phyloP scores from a whole-genome alignment of 495 filamentous ascomycete species.

The Aspergillus sparsus region DNA sequence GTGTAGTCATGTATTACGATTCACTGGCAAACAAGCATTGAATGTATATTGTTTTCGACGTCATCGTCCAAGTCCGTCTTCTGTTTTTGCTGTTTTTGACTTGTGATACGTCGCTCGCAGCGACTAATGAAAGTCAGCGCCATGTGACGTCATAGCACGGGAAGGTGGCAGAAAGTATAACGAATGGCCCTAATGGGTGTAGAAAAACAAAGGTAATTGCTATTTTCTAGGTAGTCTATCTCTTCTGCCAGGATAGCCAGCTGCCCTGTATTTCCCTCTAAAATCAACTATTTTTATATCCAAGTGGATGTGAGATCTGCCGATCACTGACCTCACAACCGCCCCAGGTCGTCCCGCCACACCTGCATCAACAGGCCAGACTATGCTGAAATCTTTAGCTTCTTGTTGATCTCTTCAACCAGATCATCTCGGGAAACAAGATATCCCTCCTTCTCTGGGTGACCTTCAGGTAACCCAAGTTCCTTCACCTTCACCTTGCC shows the following conservation, averaged over 20 bases:
- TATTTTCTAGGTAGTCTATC: constrained; percentile 20
- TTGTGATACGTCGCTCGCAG: not conserved
- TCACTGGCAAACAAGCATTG: not conserved
- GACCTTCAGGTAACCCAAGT: constrained; percentile 73
- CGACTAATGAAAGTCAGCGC: not conserved
- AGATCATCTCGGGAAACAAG: constrained; percentile 63
- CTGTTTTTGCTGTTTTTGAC: not conserved
- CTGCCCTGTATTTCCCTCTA: constrained; percentile 17
- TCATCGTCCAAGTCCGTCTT: constrained; percentile 7
- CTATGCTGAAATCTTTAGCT: constrained; percentile 9
- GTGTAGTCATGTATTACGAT: not conserved
- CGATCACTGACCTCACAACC: not conserved
- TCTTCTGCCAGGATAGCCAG: constrained; percentile 22
- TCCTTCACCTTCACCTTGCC: constrained; percentile 84
- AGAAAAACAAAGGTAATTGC: not conserved
- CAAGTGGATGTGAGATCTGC: not conserved
- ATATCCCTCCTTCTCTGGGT: constrained; percentile 85
- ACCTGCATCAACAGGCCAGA: too few relatives aligned
- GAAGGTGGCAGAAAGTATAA: not conserved
- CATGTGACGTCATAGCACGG: constrained; percentile 15
- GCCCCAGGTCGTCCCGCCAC: too few relatives aligned
- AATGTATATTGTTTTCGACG: constrained; percentile 5
- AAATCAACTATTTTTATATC: not conserved
- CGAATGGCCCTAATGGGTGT: not conserved
- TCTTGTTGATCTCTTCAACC: constrained; percentile 58